Evolutionary conservation across 306 rosid species (phyloP).

Genomic region (Abrus precatorius): DNA sequence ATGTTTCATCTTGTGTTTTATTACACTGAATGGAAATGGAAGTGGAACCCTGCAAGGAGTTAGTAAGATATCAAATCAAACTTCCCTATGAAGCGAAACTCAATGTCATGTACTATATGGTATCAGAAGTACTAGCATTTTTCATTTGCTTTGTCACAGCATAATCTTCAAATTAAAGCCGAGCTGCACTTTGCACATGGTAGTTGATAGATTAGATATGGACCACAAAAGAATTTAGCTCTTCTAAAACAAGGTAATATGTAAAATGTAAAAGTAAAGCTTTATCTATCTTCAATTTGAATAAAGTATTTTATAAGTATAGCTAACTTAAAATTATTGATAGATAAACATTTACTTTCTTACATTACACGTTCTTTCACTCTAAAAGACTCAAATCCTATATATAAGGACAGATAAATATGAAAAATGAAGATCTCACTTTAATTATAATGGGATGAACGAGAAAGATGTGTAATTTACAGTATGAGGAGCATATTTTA

Average conservation of each 20-base stretch:
- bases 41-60: constrained; percentile 22
- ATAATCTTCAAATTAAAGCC: constrained; percentile 36
- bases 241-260: too few relatives aligned
- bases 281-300: too few relatives aligned
- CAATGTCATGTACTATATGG: constrained; percentile 34
- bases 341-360: too few relatives aligned
- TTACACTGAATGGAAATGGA: background rate
- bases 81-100: constrained; percentile 43
- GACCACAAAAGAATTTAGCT: constrained; percentile 38
- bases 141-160: constrained; percentile 33
- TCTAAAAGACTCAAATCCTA: too few relatives aligned
- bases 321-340: too few relatives aligned
- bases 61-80: constrained; percentile 55
- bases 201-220: constrained; percentile 32
- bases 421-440: background rate
- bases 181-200: constrained; percentile 34
- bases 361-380: too few relatives aligned
- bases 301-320: too few relatives aligned
- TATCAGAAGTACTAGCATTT: constrained; percentile 6
- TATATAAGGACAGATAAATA: too few relatives aligned
- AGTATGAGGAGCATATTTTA: background rate
- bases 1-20: background rate
- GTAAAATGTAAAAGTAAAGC: too few relatives aligned
- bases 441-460: background rate
- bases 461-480: constrained; percentile 21